These are phyloP conservation scores for Atkinsonella hypoxylon DNA, from an alignment of 2,329 filamentous ascomycete genomes.

Conservation along the genomic window DNA sequence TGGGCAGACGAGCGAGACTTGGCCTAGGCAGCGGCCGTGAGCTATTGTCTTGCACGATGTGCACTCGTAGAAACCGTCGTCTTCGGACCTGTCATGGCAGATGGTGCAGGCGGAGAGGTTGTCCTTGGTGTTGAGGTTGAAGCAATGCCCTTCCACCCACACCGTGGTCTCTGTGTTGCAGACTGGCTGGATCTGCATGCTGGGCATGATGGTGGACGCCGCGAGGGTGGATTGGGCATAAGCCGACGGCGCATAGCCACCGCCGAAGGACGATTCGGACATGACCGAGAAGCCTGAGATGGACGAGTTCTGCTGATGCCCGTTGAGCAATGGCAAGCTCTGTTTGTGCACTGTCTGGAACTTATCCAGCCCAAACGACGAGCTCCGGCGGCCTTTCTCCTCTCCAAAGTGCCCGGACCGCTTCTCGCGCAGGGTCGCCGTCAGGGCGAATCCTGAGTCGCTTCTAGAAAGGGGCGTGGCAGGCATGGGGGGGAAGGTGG, in stretches of 20 bases:
- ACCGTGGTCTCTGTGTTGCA: conserved; percentile 66
- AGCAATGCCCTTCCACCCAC: conserved; percentile 78
- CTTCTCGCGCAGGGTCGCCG: conserved; percentile 82
- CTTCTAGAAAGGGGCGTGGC: conserved; percentile 73
- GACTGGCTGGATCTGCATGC: conserved; percentile 68
- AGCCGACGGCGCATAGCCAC: conserved; percentile 67
- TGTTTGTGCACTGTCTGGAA: conserved; percentile 55
- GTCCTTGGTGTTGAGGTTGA: conserved; percentile 53
- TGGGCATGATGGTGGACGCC: conserved; percentile 78
- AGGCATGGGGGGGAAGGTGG: conserved; percentile 63
- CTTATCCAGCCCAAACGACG: conserved; percentile 77
- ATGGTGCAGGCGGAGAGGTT: conserved; percentile 52
- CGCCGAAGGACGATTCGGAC: conserved; percentile 57
- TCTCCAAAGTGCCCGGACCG: conserved; percentile 84
- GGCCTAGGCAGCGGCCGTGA: conserved; percentile 49
- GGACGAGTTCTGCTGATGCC: conserved; percentile 46
- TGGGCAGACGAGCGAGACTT: conserved; percentile 51
- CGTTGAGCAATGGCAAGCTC: conserved; percentile 61
- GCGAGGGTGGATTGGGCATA: conserved; percentile 80
- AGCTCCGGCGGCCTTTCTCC: conserved; percentile 70
- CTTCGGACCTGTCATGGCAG: conserved; percentile 62
- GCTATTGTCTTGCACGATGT: conserved; percentile 47
- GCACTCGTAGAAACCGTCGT: conserved; percentile 66
- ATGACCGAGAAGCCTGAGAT: conserved; percentile 48
- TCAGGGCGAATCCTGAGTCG: conserved; percentile 82